Evolutionary conservation across 2,329 filamentous ascomycete species (phyloP), one percentile per base, ranked within the genome.

Genomic region (Colletotrichum tofieldiae): DNA sequence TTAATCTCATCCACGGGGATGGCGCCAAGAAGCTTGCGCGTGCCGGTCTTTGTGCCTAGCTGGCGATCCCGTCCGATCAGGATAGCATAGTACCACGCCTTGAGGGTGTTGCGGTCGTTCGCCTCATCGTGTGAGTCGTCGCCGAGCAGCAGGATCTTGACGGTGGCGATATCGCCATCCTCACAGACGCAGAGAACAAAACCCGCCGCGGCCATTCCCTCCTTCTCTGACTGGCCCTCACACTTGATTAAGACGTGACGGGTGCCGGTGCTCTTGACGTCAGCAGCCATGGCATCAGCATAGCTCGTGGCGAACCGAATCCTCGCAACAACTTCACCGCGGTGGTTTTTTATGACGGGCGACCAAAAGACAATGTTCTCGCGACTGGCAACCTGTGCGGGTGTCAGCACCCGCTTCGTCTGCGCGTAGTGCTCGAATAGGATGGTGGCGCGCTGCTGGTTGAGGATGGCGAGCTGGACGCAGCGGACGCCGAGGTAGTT

Each of bases 401-500:
- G 95, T 0, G 86, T 87, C 3, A 94, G 85, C 2, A 93, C 82
- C 14, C 78, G 81, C 32, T 85, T 84, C 20, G 74, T 82, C 64
- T 80, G 85, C 75, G 92, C 79, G 65, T 89, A 88, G 73, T 87
- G 84, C 51, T 89, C 87, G 76, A 95, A 92, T 1, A 97, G 86
- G 26, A 98, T 90, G 59, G 92, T 94, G 1, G 95, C 93, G 45
- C 96, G 90, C 81, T 98, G 95, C 29, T 94, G 89, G 82, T 98
- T 98, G 45, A 98, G 86, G 8, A 90, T 94, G 49, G 89, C 89
- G 92, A 98, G 94, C 79, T 91, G 91, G 20, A 99, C 95, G 60
- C 93, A 88, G 73, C 92, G 88, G 6, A 99, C 96, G 52, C 95
- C 96, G 43, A 90, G 87, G 81, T 97, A 96, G 81, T 98, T 98